These are phyloP conservation scores for Tilletia setariae DNA, from an alignment of 1,284 basidiomycete species.

Conservation along the genomic window DNA sequence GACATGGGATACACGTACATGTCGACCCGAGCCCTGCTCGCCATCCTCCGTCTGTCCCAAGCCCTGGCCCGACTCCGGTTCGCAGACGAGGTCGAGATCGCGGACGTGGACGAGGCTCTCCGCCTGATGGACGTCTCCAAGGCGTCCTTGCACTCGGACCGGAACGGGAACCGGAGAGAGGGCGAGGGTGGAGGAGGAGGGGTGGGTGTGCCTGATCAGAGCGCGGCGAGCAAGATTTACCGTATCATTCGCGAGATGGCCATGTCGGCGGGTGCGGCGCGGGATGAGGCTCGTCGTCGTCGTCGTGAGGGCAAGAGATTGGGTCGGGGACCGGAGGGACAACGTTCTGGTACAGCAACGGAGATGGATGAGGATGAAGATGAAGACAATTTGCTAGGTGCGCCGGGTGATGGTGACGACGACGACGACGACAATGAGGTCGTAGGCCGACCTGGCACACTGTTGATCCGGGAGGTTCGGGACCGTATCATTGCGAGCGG, in stretches of 20 bases:
- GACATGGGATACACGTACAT: conserved; percentile 90
- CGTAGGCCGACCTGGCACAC: conserved; percentile 22
- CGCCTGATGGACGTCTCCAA: conserved; percentile 96
- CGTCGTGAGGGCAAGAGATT: conserved; percentile 5
- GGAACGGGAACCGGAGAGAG: background rate
- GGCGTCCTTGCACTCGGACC: conserved; percentile 64
- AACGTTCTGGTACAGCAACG: conserved; percentile 17
- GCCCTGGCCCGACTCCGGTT: conserved; percentile 87
- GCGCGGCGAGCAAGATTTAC: conserved; percentile 47
- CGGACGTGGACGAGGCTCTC: conserved; percentile 94
- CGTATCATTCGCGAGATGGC: conserved; percentile 48
- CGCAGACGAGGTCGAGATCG: conserved; percentile 72
- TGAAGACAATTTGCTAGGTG: background rate
- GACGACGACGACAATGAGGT: conserved; percentile 10
- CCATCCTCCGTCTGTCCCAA: conserved; percentile 88
- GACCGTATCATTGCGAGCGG: conserved; percentile 36
- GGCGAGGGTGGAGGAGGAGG: conserved; percentile 18
- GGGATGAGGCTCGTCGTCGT: conserved; percentile 1
- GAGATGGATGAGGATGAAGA: conserved; percentile 21
- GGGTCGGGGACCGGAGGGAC: conserved; percentile 18
- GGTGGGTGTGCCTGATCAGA: conserved; percentile 29
- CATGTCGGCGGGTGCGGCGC: conserved; percentile 4
- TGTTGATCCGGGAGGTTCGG: conserved; percentile 32
- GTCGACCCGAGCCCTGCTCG: conserved; percentile 92
- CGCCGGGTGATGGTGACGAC: no score